phyloP scores from a whole-genome alignment of 1,284 basidiomycete genomes.

The Fomitopsis betulina region DNA sequence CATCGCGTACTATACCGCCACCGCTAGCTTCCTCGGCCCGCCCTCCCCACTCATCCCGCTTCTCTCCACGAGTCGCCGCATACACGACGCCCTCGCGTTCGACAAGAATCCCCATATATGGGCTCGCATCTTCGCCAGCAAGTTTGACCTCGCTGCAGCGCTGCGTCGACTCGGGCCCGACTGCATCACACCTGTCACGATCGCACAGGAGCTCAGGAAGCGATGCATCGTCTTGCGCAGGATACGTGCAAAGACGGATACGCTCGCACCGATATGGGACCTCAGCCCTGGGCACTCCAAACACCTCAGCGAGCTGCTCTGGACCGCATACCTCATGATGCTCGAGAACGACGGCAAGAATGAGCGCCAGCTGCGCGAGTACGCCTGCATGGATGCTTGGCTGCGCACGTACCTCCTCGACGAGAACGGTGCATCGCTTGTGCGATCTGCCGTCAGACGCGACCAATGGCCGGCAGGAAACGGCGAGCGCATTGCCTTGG shows the following conservation, averaged over 20 bases:
- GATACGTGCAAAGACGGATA: slow-evolving; percentile 40
- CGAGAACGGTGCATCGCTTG: slow-evolving; percentile 29
- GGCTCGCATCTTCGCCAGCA: slow-evolving; percentile 36
- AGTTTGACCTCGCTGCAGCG: slow-evolving; percentile 35
- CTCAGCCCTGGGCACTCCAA: slow-evolving; percentile 24
- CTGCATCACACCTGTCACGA: slow-evolving; percentile 18
- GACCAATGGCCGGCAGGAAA: slow-evolving; percentile 30
- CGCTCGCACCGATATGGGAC: slow-evolving; percentile 17
- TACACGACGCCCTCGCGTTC: slow-evolving; percentile 30
- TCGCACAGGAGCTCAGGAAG: slow-evolving; percentile 37
- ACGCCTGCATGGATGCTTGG: slow-evolving; percentile 33
- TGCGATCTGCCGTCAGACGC: slow-evolving; percentile 21
- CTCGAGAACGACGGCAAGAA: slow-evolving; percentile 56
- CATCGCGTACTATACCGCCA: slow-evolving; percentile 35
- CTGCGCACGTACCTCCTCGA: slow-evolving; percentile 35
- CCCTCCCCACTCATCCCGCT: slow-evolving; percentile 29
- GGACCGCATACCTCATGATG: slow-evolving; percentile 50
- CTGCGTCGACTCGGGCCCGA: slow-evolving; percentile 24
- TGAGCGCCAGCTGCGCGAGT: slow-evolving; percentile 36
- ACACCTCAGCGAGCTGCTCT: slow-evolving; percentile 33
- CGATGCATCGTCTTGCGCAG: slow-evolving; percentile 51
- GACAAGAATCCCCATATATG: slow-evolving; percentile 38
- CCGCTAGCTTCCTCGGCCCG: slow-evolving; percentile 27
- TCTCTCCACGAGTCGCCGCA: slow-evolving; percentile 34
- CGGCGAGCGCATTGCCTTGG: slow-evolving; percentile 30